These are phyloP conservation scores for Rhodotorula graminis DNA, from an alignment of 768 basidiomycete species.

Conservation along the genomic window DNA sequence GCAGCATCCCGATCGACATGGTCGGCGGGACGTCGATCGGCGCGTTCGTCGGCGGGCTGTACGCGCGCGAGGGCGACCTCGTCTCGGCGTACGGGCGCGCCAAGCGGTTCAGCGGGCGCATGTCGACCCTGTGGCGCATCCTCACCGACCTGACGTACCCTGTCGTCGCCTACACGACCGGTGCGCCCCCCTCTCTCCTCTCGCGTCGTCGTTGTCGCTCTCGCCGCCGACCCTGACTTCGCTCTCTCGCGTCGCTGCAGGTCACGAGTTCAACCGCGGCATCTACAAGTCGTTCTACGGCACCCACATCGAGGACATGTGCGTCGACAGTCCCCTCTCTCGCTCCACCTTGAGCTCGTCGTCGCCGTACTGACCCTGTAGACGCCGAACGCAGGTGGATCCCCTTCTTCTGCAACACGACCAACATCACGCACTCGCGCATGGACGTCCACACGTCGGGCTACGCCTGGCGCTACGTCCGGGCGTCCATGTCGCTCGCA, in stretches of 20 bases:
- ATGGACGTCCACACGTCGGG: conserved; percentile 98
- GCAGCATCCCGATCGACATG: conserved; percentile 87
- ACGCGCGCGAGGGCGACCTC: conserved; percentile 88
- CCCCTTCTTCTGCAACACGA: conserved; percentile 89
- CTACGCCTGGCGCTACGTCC: conserved; percentile 95
- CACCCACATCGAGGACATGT: conserved; percentile 47
- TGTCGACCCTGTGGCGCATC: conserved; percentile 91
- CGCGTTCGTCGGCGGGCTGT: conserved; percentile 84
- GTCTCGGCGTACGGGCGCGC: conserved; percentile 76
- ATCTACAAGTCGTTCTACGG: conserved; percentile 70
- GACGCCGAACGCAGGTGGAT: conserved; percentile 57
- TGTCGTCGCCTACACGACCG: conserved; percentile 85
- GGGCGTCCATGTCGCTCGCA: conserved; percentile 95
- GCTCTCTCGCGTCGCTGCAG: conserved; percentile 49
- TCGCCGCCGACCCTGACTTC: background rate
- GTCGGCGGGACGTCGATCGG: conserved; percentile 69
- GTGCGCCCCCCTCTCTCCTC: conserved; percentile 38
- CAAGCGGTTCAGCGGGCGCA: conserved; percentile 80
- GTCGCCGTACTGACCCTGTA: background rate
- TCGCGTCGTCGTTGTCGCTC: background rate
- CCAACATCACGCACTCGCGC: conserved; percentile 88
- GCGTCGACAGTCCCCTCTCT: too few species aligned
- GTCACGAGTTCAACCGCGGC: conserved; percentile 88
- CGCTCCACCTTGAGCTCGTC: background rate
- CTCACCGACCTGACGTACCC: conserved; percentile 87